A percentile compares a stretch with the other conserved stretches of the same genome.
Conservation (phyloP, 305 asterid species). For the Fraxinus greggii region DNA sequence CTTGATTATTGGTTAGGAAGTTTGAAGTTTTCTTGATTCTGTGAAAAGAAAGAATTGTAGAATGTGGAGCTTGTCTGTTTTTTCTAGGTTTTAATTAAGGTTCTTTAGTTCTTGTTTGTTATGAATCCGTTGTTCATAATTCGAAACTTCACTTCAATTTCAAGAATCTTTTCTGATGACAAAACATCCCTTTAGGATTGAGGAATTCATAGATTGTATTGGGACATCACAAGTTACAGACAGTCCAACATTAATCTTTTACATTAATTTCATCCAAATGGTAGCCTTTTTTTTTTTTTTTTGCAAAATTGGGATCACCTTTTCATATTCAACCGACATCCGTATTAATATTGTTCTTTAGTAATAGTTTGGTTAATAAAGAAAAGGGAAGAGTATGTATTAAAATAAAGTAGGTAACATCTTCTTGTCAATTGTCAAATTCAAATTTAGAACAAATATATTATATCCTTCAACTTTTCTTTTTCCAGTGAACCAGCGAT, state of each 20-base stretch:
- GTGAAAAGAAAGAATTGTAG: constrained; percentile 2
- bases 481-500: background rate
- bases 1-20: constrained; percentile 13
- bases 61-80: constrained; percentile 14
- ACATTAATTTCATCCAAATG: background rate
- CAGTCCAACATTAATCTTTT: background rate
- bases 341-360: background rate
- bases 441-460: background rate
- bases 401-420: background rate
- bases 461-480: background rate
- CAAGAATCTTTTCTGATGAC: background rate
- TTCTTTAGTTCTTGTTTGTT: constrained; percentile 4
- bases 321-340: background rate
- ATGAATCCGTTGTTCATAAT: background rate
- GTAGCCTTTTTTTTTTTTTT: background rate
- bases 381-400: background rate
- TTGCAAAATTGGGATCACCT: background rate
- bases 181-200: background rate
- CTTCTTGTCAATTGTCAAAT: background rate
- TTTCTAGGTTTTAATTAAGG: constrained; percentile 12
- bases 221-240: background rate
- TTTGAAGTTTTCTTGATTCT: background rate
- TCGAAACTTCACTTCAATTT: constrained; percentile 18
- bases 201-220: background rate
- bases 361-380: background rate